These are phyloP conservation scores for Agrocybe chaxingu DNA, from an alignment of 768 basidiomycete species.

Conservation along the genomic window DNA sequence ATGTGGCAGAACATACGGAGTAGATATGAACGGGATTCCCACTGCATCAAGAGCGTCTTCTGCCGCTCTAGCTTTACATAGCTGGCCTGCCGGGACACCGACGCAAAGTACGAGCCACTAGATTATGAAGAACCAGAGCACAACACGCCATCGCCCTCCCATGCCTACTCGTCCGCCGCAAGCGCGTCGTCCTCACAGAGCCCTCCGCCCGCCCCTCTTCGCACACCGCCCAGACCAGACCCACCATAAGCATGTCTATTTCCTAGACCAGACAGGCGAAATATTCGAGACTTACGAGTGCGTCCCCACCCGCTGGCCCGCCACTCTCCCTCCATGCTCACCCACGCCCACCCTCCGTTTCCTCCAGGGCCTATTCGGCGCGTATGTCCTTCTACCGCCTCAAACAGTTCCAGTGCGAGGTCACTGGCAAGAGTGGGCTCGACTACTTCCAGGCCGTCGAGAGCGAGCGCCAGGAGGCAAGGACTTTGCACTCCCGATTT, in stretches of 20 bases:
- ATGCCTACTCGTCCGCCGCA: conserved; percentile 91
- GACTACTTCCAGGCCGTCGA: conserved; percentile 94
- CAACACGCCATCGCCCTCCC: no score
- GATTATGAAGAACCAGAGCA: no score
- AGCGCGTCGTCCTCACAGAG: conserved; percentile 85
- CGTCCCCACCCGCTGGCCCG: conserved; percentile 28
- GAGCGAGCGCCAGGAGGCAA: conserved; percentile 87
- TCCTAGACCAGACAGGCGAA: conserved; percentile 93
- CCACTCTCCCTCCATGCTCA: conserved; percentile 15
- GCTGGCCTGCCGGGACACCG: no score
- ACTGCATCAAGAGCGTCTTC: no score
- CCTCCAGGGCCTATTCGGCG: conserved; percentile 69
- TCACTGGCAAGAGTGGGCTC: conserved; percentile 89
- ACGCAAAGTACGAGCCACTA: no score
- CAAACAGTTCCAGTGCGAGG: conserved; percentile 96
- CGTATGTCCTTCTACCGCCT: conserved; percentile 94
- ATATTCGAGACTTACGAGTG: conserved; percentile 97
- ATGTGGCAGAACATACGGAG: no score
- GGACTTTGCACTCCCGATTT: conserved; percentile 87
- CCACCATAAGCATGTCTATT: conserved; percentile 79
- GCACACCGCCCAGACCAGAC: conserved; percentile 58
- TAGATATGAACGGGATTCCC: no score
- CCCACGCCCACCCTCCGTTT: conserved; percentile 17
- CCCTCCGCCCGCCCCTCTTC: conserved; percentile 71
- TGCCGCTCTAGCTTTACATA: no score